phyloP scores from a whole-genome alignment of 805 yeast genomes.

The Lipomyces oligophaga region DNA sequence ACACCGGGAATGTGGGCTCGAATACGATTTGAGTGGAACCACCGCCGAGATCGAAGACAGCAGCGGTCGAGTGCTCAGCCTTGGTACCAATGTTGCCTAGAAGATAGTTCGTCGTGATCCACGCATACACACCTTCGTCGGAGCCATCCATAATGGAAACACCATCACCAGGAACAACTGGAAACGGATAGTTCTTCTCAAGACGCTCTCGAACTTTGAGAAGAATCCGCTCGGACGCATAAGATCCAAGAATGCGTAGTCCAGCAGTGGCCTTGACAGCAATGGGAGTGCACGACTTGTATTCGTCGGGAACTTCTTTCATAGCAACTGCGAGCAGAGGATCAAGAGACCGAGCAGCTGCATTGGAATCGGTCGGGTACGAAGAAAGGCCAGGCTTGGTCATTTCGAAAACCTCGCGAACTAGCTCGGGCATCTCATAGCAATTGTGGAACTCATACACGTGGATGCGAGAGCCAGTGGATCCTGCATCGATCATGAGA shows the following conservation, averaged over 20 bases:
- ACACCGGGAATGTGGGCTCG: conserved; percentile 68
- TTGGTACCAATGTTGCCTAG: conserved; percentile 87
- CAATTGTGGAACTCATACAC: conserved; percentile 89
- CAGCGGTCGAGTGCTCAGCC: conserved; percentile 80
- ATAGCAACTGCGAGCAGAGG: conserved; percentile 74
- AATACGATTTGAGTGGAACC: conserved; percentile 98
- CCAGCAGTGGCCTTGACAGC: conserved; percentile 99
- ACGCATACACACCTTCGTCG: conserved; percentile 97
- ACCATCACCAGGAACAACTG: conserved; percentile 84
- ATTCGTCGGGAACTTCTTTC: conserved; percentile 65
- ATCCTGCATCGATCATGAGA: conserved; percentile 96
- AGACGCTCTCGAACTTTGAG: conserved; percentile 72
- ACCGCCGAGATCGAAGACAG: conserved; percentile 97
- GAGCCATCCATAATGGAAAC: conserved; percentile 91
- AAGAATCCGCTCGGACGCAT: conserved; percentile 66
- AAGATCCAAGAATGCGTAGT: conserved; percentile 76
- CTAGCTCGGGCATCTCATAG: conserved; percentile 72
- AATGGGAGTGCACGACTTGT: conserved; percentile 80
- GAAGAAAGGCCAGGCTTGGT: conserved; percentile 87
- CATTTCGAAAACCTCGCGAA: conserved; percentile 82
- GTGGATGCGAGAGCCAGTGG: conserved; percentile 95
- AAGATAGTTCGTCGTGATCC: conserved; percentile 94
- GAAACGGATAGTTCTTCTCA: conserved; percentile 81
- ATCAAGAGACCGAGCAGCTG: conserved; percentile 89
- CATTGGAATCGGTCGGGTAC: conserved; percentile 70